Percentiles rank a stretch among this genome's conserved stretches.
These are phyloP conservation scores for Primulina tabacum DNA, from an alignment of 257 asterid species.

Conservation along the genomic window DNA sequence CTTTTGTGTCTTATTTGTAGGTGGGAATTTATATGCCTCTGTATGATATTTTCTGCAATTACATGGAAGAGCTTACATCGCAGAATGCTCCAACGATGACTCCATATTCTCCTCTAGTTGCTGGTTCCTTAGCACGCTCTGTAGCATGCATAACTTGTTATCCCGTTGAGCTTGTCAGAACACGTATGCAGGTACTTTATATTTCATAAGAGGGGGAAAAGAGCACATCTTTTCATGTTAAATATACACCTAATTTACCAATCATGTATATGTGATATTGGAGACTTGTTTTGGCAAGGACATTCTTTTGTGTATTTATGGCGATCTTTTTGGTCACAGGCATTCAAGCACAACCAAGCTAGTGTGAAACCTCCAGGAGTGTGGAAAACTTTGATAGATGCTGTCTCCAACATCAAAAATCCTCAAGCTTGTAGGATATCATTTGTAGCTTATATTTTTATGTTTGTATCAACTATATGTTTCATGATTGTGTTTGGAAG, in stretches of 20 bases:
- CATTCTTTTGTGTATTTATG: background rate
- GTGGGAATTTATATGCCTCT: constrained; percentile 93
- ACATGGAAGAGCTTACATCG: constrained; percentile 56
- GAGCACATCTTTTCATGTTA: background rate
- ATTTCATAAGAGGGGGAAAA: no score
- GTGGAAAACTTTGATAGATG: constrained; percentile 65
- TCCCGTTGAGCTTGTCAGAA: constrained; percentile 23
- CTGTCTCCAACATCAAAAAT: constrained; percentile 46
- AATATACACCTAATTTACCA: background rate
- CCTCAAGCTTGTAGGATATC: constrained; percentile 48
- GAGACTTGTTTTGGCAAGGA: background rate
- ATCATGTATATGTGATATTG: background rate
- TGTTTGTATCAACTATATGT: background rate
- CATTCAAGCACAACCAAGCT: constrained; percentile 57
- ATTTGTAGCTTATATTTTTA: background rate
- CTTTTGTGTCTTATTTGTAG: constrained; percentile 30
- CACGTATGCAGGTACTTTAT: background rate
- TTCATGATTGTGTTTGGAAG: background rate
- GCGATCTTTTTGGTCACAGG: constrained; percentile 35
- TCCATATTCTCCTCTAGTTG: constrained; percentile 69
- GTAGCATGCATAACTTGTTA: constrained; percentile 84
- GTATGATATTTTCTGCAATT: constrained; percentile 74
- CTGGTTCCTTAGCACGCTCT: constrained; percentile 89
- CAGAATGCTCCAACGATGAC: constrained; percentile 49
- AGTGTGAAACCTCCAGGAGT: constrained; percentile 73